These are phyloP conservation scores for Mucor irregularis DNA, from an alignment of 371 early-diverging fungal species.

Conservation along the genomic window DNA sequence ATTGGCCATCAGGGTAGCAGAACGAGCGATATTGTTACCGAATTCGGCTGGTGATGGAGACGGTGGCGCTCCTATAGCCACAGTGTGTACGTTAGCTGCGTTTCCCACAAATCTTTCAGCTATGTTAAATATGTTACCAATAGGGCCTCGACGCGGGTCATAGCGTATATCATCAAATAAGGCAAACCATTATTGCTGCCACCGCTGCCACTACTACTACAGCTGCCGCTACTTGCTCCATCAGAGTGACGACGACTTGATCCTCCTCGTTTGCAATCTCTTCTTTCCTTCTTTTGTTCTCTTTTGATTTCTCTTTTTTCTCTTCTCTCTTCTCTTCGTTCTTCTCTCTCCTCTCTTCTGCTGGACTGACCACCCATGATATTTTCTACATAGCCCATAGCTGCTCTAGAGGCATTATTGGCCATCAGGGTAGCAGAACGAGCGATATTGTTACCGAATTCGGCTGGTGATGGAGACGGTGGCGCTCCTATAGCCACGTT, in stretches of 20 bases:
- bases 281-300: not conserved
- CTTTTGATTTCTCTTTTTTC: not conserved
- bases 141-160: not conserved
- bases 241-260: not conserved
- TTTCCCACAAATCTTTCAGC: not conserved
- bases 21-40: not conserved
- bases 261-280: not conserved
- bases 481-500: not conserved
- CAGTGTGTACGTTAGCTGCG: not conserved
- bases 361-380: not conserved
- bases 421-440: not conserved
- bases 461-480: not conserved
- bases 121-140: not conserved
- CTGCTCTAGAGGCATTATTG: not conserved
- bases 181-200: not conserved
- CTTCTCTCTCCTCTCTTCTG: not conserved
- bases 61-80: not conserved
- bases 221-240: not conserved
- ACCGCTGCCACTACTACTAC: not conserved
- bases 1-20: not conserved
- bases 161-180: not conserved
- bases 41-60: not conserved
- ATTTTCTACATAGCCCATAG: constrained; percentile 1
- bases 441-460: not conserved
- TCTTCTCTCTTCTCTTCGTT: not conserved